Evolutionary conservation across 2,329 filamentous ascomycete species (phyloP).

Genomic region (Fusarium sp.): DNA sequence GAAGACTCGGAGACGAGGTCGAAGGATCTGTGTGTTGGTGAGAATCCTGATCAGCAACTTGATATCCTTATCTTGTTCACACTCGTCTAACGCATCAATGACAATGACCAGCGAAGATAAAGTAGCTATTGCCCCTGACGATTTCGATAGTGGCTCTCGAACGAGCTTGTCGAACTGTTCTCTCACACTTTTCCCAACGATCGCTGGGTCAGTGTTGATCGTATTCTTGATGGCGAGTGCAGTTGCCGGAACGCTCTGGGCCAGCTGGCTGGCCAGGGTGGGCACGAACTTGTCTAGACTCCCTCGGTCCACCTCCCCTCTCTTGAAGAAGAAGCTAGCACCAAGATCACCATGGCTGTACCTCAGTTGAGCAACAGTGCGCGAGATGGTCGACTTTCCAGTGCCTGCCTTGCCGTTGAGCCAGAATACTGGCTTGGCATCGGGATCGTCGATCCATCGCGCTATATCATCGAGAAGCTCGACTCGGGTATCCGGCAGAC

Average conservation of each 20-base stretch:
- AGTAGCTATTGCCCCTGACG: neutral
- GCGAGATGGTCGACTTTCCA: no score
- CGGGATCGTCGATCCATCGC: constrained; percentile 20
- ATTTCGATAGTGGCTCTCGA: constrained; percentile 2
- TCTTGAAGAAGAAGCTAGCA: no score
- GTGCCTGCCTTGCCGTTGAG: constrained; percentile 49
- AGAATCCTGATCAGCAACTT: neutral
- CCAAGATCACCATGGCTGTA: no score
- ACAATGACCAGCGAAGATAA: constrained; percentile 26
- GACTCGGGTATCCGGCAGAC: constrained; percentile 48
- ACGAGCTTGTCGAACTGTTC: constrained; percentile 31
- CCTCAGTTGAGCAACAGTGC: no score
- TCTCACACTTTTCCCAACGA: constrained; percentile 1
- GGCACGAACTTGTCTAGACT: constrained; percentile 53
- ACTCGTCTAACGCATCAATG: constrained; percentile 51
- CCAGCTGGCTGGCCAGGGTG: constrained; percentile 54
- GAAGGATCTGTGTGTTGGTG: constrained; percentile 1
- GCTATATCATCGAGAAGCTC: constrained; percentile 47
- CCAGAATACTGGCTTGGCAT: constrained; percentile 51
- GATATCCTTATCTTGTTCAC: constrained; percentile 6
- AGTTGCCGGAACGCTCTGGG: neutral
- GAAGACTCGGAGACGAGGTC: constrained; percentile 47
- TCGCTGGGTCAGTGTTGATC: neutral
- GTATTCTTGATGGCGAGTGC: constrained; percentile 45
- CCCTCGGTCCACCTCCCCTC: constrained; percentile 42